Base-by-base conservation (phyloP, 2,329 filamentous ascomycete species). In the Clarireedia paspali region DNA sequence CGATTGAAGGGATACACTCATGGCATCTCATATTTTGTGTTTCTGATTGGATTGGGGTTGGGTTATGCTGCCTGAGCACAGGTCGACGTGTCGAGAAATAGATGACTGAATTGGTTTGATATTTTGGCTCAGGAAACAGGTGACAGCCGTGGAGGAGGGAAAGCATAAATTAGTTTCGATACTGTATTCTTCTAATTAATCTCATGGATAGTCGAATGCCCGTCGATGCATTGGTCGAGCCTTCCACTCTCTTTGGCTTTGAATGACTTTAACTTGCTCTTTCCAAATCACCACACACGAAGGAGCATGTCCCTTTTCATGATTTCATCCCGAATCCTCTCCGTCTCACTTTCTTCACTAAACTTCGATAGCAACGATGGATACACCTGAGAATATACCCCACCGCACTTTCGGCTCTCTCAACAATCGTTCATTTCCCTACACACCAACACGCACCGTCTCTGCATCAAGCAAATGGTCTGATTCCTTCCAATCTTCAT, bases 51-150 rank as follows among this genome's bases (percentile, higher is more conserved):
- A 30, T n/a, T 39, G 44, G 42, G 30, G 5, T 20, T 20, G 17
- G 46, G 10, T n/a, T 39, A 30, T 27, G 30, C 81, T 59, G 27
- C 27, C 45, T 53, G 38, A 40, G 38, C 14, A 14, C 4, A 14
- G 38, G 38, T 14, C 10, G 38, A 40, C 14, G 38, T 9, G 6
- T n/a, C 14, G 23, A 46, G 20, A 24, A 20, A 24, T 46, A 14
- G 23, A 46, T 46, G 42, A 45, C n/a, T n/a, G 42, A 45, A 45
- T 45, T 27, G 36, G 10, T n/a, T 30, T 30, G 27, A 30, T 10
- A 10, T 30, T 30, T 30, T 30, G 7, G 10, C 27, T 30, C 27
- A 30, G 72, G 77, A 56, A 57, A 70, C 61, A 78, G 81, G 68
- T 72, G 64, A 51, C 67, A 66, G 57, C 55, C 78, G 57, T 73